Evolutionary conservation across 2,329 filamentous ascomycete genomes (phyloP).

Genomic region (Fusarium sp.): DNA sequence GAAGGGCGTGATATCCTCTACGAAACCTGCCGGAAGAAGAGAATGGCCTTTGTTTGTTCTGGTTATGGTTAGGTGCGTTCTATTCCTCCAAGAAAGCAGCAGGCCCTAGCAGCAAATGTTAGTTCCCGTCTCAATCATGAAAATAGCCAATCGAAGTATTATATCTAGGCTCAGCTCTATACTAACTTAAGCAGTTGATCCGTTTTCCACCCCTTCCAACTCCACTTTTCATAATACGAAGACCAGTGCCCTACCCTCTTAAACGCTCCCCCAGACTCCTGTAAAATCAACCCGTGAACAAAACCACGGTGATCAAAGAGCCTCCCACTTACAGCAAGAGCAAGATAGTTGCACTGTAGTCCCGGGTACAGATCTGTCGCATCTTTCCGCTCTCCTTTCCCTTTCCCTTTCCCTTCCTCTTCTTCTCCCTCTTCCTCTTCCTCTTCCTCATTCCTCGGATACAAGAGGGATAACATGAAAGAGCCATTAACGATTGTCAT

Average conservation of each 20-base stretch:
- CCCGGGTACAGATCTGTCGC: too few relatives aligned
- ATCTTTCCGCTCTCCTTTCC: too few relatives aligned
- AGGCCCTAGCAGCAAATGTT: neutral
- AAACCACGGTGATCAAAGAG: fast-evolving
- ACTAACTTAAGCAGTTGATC: neutral
- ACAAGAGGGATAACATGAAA: too few relatives aligned
- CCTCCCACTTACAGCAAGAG: neutral
- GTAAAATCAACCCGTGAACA: neutral
- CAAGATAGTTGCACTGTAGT: neutral
- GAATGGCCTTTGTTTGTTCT: too few relatives aligned
- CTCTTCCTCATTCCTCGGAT: too few relatives aligned
- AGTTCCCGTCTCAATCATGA: neutral
- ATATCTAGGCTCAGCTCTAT: neutral
- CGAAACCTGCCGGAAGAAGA: too few relatives aligned
- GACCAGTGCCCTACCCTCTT: neutral
- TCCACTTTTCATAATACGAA: neutral
- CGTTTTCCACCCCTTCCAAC: neutral
- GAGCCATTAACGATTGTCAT: too few relatives aligned
- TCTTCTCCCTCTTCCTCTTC: too few relatives aligned
- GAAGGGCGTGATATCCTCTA: too few relatives aligned
- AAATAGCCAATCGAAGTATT: neutral
- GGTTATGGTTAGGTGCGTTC: neutral
- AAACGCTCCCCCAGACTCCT: neutral
- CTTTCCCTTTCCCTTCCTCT: too few relatives aligned
- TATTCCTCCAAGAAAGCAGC: neutral